These are phyloP conservation scores for Piedraia hortae DNA, from an alignment of 2,329 filamentous ascomycete genomes.

Conservation along the genomic window DNA sequence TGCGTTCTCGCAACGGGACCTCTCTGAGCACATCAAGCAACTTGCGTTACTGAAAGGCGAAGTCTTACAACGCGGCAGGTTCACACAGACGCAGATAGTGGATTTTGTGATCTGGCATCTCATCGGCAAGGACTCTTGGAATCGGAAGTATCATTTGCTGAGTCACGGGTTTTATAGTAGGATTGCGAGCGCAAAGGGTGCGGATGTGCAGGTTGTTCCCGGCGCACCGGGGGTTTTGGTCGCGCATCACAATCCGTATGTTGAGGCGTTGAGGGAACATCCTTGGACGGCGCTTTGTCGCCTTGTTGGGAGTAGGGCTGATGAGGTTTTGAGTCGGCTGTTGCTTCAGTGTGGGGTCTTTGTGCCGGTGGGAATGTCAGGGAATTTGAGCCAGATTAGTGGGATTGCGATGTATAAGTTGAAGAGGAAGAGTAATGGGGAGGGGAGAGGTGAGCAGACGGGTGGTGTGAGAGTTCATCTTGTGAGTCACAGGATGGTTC, in stretches of 20 bases:
- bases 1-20: too few relatives aligned
- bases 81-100: constrained; percentile 20
- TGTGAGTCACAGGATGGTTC: constrained; percentile 62
- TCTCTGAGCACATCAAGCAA: too few relatives aligned
- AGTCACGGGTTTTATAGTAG: constrained; percentile 52
- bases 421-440: constrained; percentile 2
- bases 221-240: constrained; percentile 39
- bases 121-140: constrained; percentile 30
- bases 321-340: constrained; percentile 49
- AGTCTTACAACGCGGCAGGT: too few relatives aligned
- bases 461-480: constrained; percentile 30
- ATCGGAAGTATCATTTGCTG: constrained; percentile 37
- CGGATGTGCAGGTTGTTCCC: constrained; percentile 12
- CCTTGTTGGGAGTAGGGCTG: constrained; percentile 46
- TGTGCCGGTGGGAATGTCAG: constrained; percentile 27
- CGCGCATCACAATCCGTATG: constrained; percentile 40
- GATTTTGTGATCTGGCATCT: constrained; percentile 39
- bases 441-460: constrained; percentile 1
- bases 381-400: constrained; percentile 51
- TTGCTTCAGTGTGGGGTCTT: constrained; percentile 59
- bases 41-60: too few relatives aligned
- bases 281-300: constrained; percentile 53
- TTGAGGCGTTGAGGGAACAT: constrained; percentile 34
- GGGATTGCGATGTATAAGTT: constrained; percentile 34
- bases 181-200: constrained; percentile 9